Conservation (phyloP, 2,329 filamentous ascomycete species). For the Xylogone sp. region DNA sequence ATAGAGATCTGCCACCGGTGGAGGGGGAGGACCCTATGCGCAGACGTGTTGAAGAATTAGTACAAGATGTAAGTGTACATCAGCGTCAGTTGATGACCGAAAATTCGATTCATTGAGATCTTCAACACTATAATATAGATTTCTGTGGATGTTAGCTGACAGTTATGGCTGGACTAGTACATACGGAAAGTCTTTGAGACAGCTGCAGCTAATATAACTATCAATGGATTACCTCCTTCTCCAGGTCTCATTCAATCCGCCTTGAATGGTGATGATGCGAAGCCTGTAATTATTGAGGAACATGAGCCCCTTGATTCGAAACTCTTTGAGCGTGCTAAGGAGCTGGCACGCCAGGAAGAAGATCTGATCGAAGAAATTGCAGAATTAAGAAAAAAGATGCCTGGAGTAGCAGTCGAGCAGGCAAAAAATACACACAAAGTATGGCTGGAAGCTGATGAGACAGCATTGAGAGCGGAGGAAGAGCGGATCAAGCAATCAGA, state of each 20-base stretch:
- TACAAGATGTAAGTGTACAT: slow-evolving; percentile 47
- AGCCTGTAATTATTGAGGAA: slow-evolving; percentile 29
- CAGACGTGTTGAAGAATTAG: slow-evolving; percentile 54
- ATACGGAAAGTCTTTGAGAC: slow-evolving; percentile 57
- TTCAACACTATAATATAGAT: background rate
- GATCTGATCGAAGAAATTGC: slow-evolving; percentile 62
- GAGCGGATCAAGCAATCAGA: slow-evolving; percentile 5
- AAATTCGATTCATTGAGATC: background rate
- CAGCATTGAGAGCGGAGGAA: slow-evolving; percentile 6
- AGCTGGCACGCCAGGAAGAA: slow-evolving; percentile 59
- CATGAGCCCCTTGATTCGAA: slow-evolving; percentile 60
- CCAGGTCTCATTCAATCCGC: slow-evolving; percentile 33
- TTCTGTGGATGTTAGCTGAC: background rate
- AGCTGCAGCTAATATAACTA: slow-evolving; percentile 55
- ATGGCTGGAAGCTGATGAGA: slow-evolving; percentile 16
- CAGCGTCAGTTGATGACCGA: background rate
- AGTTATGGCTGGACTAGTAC: slow-evolving; percentile 40
- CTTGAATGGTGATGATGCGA: slow-evolving; percentile 7
- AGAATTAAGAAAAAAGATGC: slow-evolving; percentile 23
- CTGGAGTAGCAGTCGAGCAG: slow-evolving; percentile 11
- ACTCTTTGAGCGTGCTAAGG: slow-evolving; percentile 55
- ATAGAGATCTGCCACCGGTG: slow-evolving; percentile 64
- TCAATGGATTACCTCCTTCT: slow-evolving; percentile 53
- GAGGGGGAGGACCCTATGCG: slow-evolving; percentile 57
- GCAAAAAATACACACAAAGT: slow-evolving; percentile 14